phyloP scores from a whole-genome alignment of 2,329 filamentous ascomycete species.

The Gnomoniopsis smithogilvyi region DNA sequence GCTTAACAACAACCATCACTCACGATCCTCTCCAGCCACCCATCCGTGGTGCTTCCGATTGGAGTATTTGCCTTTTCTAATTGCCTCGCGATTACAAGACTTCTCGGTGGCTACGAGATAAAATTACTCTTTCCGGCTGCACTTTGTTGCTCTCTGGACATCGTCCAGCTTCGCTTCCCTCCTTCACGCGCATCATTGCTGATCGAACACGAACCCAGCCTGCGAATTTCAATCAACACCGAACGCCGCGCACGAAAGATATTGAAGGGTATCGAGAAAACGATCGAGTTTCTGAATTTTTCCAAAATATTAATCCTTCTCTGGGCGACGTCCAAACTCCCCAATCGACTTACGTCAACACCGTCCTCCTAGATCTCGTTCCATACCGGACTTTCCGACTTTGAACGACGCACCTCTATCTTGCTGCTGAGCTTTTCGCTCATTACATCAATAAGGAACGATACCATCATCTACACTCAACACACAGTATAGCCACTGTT shows the following conservation, averaged over 20 bases:
- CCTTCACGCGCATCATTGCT: not conserved
- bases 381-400: not conserved
- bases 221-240: not conserved
- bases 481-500: not conserved
- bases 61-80: not conserved
- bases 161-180: not conserved
- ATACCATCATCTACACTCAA: slow-evolving; percentile 8
- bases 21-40: not conserved
- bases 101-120: not conserved
- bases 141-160: not conserved
- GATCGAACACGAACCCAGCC: not conserved
- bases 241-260: not conserved
- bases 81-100: not conserved
- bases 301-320: not conserved
- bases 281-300: not conserved
- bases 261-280: not conserved
- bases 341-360: not conserved
- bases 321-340: not conserved
- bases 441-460: slow-evolving; percentile 5
- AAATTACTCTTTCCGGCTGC: not conserved
- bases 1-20: not conserved
- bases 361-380: not conserved
- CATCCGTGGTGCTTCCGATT: not conserved
- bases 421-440: slow-evolving; percentile 3
- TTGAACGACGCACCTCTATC: slow-evolving; percentile 1